Base-by-base conservation (phyloP, 306 rosid genomes). In the Lathyrus aphaca region DNA sequence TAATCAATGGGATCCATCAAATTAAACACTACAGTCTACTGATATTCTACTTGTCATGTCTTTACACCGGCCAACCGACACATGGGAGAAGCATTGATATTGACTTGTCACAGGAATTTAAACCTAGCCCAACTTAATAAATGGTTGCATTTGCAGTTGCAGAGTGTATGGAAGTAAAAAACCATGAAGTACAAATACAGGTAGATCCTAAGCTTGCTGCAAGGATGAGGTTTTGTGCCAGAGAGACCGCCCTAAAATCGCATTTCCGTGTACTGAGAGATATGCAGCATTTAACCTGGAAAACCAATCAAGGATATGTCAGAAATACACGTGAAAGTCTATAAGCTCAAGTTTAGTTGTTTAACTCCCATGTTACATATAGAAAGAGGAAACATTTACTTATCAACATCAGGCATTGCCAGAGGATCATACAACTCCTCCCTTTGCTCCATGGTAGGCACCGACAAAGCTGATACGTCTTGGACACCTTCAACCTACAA, bases 401-500 rank as follows among this genome's bases (percentile, higher is more conserved):
- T 82, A 11, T 92, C 96, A 68, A 76, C 80, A 39, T 93, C 97
- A 29, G 97, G 98, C 64, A 90, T 66, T 38, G 82, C 89, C 68
- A 91, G 64, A 40, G 95, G 89, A 74, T 91, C 96, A 73, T 91
- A 89, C 68, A 80, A 81, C 75, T 94, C 97, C 72, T 94, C 96
- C 66, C 64, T 76, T 68, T 49, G 80, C 17, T 76, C 80, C 65
- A 68, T 16, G 48, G 84, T 44, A 19, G 90, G 96, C 57, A 66
- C 66, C 35, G 87, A 77, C 79, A 84, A 63, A 58, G 91, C 75
- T 13, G 95, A 76, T 65, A 77, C 59, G 63, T 94, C 97, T 82
- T 88, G 99, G 68, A 75, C 87, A 61, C 95, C 97, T 58, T 91
- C 97, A 66, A 87, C 91, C 99, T 94, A 39, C 17, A 59, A 48